Conservation (phyloP, 148 eudicot genomes). For the Euryodendron excelsum region DNA sequence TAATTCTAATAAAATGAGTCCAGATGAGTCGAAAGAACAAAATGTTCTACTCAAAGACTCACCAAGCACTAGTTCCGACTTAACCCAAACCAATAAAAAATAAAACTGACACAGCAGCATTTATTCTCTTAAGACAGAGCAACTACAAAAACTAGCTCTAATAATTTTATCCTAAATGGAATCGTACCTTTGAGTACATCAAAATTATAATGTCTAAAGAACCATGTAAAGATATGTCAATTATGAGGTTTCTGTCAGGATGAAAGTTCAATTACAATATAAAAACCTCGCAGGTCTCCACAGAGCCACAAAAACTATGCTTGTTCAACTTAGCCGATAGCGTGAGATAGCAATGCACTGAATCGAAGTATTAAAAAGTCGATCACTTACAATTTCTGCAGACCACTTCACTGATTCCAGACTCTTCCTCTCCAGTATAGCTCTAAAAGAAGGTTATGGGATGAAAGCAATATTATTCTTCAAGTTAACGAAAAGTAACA, state of each 20-base stretch:
- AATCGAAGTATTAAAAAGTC: neutral
- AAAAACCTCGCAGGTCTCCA: neutral
- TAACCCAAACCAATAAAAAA: neutral
- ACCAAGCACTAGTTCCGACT: neutral
- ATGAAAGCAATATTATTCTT: slow-evolving; percentile 11
- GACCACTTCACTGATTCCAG: slow-evolving; percentile 75
- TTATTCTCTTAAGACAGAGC: neutral
- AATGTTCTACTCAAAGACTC: no score
- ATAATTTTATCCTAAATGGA: no score
- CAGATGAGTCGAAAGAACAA: no score
- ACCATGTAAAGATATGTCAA: neutral
- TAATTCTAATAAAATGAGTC: no score
- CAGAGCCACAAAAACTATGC: neutral
- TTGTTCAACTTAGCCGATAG: neutral
- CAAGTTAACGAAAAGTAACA: neutral
- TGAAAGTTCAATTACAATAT: neutral
- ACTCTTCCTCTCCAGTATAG: slow-evolving; percentile 55
- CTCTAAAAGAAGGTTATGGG: slow-evolving; percentile 45
- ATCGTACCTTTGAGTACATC: no score
- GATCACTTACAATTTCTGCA: slow-evolving; percentile 55
- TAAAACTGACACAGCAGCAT: neutral
- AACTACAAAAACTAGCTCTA: neutral
- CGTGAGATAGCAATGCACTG: neutral
- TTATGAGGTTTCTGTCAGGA: neutral
- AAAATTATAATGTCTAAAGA: neutral